A percentile compares a stretch with the other conserved stretches of the same genome.
These are phyloP conservation scores for Infundibulicybe gibba DNA, from an alignment of 768 basidiomycete genomes.

Conservation along the genomic window DNA sequence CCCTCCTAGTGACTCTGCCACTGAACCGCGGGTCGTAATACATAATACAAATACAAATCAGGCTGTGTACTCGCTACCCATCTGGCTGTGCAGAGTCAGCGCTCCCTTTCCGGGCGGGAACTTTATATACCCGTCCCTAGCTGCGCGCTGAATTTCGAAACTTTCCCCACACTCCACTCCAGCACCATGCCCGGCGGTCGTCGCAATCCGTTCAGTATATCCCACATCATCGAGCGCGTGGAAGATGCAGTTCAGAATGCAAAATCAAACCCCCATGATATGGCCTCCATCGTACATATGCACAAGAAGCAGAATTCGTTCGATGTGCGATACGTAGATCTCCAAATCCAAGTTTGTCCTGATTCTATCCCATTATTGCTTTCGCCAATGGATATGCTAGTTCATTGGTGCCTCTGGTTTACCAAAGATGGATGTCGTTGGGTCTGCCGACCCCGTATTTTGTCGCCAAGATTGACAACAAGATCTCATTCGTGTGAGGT, in stretches of 20 bases:
- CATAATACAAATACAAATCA: no score
- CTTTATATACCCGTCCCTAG: no score
- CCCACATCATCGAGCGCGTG: slow-evolving; percentile 26
- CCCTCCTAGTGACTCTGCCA: no score
- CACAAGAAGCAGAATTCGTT: slow-evolving; percentile 38
- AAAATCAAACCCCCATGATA: slow-evolving; percentile 27
- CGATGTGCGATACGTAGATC: not conserved
- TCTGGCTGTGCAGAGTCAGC: no score
- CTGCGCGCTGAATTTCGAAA: not conserved
- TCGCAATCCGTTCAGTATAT: slow-evolving; percentile 31
- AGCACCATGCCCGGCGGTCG: slow-evolving; percentile 19
- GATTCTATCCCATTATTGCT: not conserved
- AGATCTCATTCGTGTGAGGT: slow-evolving; percentile 59
- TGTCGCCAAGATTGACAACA: slow-evolving; percentile 59
- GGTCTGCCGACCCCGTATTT: slow-evolving; percentile 70
- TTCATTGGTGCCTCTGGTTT: slow-evolving; percentile 71
- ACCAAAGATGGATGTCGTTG: slow-evolving; percentile 68
- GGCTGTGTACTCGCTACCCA: no score
- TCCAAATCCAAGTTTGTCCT: not conserved
- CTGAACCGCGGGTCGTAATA: no score
- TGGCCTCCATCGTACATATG: slow-evolving; percentile 25
- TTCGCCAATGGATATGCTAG: slow-evolving; percentile 21
- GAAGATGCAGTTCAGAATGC: slow-evolving; percentile 19
- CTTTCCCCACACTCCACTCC: not conserved
- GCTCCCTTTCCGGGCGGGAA: no score